A percentile compares a stretch with the other conserved stretches of the same genome.
These are phyloP conservation scores for Zygoascus hellenicus DNA, from an alignment of 1,139 yeast species.

Conservation along the genomic window DNA sequence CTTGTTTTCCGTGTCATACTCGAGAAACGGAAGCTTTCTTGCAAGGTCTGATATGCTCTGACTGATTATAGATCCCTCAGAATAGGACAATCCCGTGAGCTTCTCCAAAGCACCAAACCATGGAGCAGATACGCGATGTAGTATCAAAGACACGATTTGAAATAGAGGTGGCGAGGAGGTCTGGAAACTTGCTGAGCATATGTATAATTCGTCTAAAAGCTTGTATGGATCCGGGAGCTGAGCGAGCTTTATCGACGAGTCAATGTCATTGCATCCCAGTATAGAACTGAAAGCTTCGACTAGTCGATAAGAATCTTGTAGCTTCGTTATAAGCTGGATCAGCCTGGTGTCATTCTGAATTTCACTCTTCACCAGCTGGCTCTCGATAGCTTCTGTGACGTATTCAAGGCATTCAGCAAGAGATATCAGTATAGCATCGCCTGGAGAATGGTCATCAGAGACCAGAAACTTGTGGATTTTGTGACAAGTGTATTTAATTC, in stretches of 20 bases:
- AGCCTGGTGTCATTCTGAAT: conserved; percentile 5
- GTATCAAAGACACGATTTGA: conserved; percentile 19
- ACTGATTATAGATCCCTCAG: conserved; percentile 15
- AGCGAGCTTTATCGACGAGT: conserved; percentile 20
- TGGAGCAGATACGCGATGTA: conserved; percentile 22
- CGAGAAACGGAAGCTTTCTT: conserved; percentile 14
- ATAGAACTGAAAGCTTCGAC: conserved; percentile 25
- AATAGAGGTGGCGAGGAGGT: conserved; percentile 19
- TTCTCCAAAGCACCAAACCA: conserved; percentile 23
- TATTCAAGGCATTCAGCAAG: conserved; percentile 27
- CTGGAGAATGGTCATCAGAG: conserved; percentile 13
- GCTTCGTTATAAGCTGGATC: conserved; percentile 17
- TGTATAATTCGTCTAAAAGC: conserved; percentile 26
- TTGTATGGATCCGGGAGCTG: conserved; percentile 25
- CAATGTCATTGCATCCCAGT: conserved; percentile 30
- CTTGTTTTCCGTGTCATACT: conserved; percentile 13
- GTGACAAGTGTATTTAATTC: conserved; percentile 24
- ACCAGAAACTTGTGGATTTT: conserved; percentile 12
- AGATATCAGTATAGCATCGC: conserved; percentile 25
- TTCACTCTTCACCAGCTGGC: not conserved
- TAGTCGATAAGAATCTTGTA: conserved; percentile 20
- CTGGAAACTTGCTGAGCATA: conserved; percentile 21
- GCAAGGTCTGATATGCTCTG: conserved; percentile 12
- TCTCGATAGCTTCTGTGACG: conserved; percentile 20
- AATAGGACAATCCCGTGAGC: conserved; percentile 21